Conservation (phyloP, 164 flowering plant genomes). For the Paratinospora sagittata region DNA sequence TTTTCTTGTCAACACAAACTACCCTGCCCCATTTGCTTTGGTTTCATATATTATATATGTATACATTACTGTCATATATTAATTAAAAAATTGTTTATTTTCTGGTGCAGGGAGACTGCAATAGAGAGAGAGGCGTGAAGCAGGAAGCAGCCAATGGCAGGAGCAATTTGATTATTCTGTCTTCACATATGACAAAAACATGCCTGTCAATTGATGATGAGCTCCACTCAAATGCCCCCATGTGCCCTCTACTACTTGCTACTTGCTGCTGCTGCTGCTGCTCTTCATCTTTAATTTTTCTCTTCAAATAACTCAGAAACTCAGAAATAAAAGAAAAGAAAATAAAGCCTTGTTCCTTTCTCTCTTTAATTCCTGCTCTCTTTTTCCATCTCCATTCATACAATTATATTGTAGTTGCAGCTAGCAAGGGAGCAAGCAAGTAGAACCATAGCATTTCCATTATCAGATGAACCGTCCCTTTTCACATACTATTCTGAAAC, state of each 20-base stretch:
- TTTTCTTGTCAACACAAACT: too few species aligned
- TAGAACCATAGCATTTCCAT: too few species aligned
- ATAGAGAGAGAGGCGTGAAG: not conserved
- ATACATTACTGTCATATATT: too few species aligned
- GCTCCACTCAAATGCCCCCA: constrained; percentile 6
- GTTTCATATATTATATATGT: not conserved
- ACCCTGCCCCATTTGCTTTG: too few species aligned
- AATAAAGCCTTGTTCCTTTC: not conserved
- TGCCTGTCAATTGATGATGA: constrained; percentile 2
- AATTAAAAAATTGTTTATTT: not conserved
- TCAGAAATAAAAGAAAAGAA: not conserved
- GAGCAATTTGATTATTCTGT: constrained; percentile 6
- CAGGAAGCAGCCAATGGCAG: not conserved
- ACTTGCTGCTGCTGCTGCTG: too few species aligned
- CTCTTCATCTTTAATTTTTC: too few species aligned
- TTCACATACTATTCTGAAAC: too few species aligned
- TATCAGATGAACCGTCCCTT: too few species aligned
- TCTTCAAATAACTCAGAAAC: not conserved
- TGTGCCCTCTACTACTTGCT: not conserved
- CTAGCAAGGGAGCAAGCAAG: too few species aligned
- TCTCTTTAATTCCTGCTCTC: too few species aligned
- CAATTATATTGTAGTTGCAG: too few species aligned
- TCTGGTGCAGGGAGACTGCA: not conserved
- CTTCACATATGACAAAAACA: constrained; percentile 9
- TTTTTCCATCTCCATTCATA: too few species aligned